A percentile compares a stretch with the other conserved stretches of the same genome.
These are phyloP conservation scores for Zymoseptoria ardabiliae DNA, from an alignment of 2,329 filamentous ascomycete species.

Conservation along the genomic window DNA sequence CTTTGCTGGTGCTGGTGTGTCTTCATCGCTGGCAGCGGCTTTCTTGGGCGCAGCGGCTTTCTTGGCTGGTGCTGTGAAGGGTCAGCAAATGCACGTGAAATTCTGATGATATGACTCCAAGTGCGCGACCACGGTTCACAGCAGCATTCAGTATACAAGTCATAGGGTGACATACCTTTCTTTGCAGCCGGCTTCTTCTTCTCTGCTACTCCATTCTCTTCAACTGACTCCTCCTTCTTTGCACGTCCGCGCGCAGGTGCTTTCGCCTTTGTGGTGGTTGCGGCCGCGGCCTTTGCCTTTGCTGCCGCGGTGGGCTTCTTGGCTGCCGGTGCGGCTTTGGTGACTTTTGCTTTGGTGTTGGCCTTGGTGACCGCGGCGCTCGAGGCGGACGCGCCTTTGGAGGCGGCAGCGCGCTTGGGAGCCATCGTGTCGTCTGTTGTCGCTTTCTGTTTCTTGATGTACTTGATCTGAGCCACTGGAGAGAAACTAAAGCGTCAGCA, in stretches of 20 bases:
- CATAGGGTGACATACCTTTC: conserved; percentile 11
- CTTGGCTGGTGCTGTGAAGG: neutral
- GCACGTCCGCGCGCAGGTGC: conserved; percentile 8
- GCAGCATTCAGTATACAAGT: neutral
- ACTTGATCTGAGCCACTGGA: conserved; percentile 26
- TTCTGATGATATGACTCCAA: neutral
- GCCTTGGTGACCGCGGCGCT: conserved; percentile 16
- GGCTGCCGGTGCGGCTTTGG: conserved; percentile 12
- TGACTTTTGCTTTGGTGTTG: conserved; percentile 26
- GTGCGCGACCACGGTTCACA: neutral
- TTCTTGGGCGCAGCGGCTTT: conserved; percentile 20
- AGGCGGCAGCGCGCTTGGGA: conserved; percentile 14
- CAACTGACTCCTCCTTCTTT: conserved; percentile 9
- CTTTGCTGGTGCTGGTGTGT: conserved; percentile 10
- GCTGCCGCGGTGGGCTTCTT: neutral
- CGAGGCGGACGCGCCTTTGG: conserved; percentile 7
- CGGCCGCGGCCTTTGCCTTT: conserved; percentile 16
- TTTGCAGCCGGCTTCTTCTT: conserved; percentile 15
- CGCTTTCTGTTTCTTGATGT: conserved; percentile 22
- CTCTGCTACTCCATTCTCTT: conserved; percentile 10
- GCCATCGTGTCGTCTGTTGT: conserved; percentile 14
- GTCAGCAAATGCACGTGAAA: neutral
- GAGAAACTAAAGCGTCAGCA: neutral
- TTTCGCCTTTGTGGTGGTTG: conserved; percentile 22
- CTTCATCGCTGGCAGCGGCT: conserved; percentile 2